Evolutionary conservation across 108 stramenopile species (phyloP).

Genomic region (Ochromonas danica): DNA sequence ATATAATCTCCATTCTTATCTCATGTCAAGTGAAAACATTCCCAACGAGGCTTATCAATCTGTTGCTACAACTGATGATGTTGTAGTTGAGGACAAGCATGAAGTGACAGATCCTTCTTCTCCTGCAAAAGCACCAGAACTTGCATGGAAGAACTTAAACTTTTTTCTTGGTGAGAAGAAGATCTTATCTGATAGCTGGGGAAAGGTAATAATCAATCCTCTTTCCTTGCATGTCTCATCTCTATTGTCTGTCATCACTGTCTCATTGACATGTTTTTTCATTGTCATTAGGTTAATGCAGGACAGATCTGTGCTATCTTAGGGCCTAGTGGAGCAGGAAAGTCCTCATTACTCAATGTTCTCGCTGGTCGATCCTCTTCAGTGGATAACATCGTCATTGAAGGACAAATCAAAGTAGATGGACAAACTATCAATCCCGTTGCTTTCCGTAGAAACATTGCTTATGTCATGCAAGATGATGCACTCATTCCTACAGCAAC

Average conservation of each 20-base stretch:
- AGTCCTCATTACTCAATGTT: conserved; percentile 52
- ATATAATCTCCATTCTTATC: no score
- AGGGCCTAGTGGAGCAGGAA: conserved; percentile 56
- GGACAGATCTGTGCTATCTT: conserved; percentile 53
- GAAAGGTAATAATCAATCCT: background rate
- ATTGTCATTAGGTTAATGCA: conserved; percentile 16
- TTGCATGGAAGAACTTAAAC: conserved; percentile 4
- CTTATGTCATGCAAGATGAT: conserved; percentile 46
- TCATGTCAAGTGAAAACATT: no score
- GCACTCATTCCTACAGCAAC: conserved; percentile 34
- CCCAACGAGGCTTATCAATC: no score
- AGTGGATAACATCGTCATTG: background rate
- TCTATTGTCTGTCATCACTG: background rate
- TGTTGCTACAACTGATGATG: no score
- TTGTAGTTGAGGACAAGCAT: no score
- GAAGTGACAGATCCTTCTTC: no score
- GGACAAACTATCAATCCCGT: conserved; percentile 33
- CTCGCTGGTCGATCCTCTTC: conserved; percentile 42
- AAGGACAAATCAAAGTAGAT: conserved; percentile 11
- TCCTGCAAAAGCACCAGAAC: conserved; percentile 2
- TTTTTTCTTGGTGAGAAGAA: background rate
- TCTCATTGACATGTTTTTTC: background rate
- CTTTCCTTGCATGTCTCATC: background rate
- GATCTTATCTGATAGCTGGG: conserved; percentile 22
- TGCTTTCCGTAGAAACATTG: conserved; percentile 28